Base-by-base conservation (phyloP, 805 yeast genomes). In the Cyberlindnera maclurae region DNA sequence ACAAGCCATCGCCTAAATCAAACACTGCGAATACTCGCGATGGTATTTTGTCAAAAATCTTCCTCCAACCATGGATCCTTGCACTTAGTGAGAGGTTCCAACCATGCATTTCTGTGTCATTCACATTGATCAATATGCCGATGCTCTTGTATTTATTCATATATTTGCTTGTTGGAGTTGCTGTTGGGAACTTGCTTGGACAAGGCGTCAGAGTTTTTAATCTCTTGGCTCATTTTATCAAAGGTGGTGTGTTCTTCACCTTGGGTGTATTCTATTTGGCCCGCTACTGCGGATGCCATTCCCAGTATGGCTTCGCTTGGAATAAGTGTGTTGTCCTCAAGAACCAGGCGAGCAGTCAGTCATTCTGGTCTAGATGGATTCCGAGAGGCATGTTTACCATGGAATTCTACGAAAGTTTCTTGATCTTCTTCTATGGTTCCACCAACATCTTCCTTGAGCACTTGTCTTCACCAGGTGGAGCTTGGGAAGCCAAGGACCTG, bases 361-460 rank as follows among this genome's bases (percentile, higher is more conserved):
- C 60, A 3, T 33, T 54, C 28, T 50, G 53, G 51, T 50, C 46
- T 36, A 54, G 50, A 37, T 39, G 58, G 28, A 42, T 53, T 12
- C 73, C 70, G 32, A 58, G 50, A 45, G 71, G 71, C 10, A 65
- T 75, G 56, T 63, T 82, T 43, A 78, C 94, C 15, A 83, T 89
- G 87, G 98, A 90, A 65, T 77, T 78, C 64, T 58, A 85, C 36
- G 97, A 90, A 65, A 71, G 83, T 31, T 72, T 77, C 30, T 65
- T 89, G 43, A 87, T 93, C 46, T 77, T 87, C 53, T 78, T 88
- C 52, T 90, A 90, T 59, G 98, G 98, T 11, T 63, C 75, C 15
- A 85, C 97, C 15, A 93, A 93, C 59, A 70, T 93, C 16, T 93
- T 93, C 57, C 58, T 93, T 62, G 98, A 93, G 62, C 97, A 86